A percentile compares a stretch with the other conserved stretches of the same genome.
Evolutionary conservation across 2,329 filamentous ascomycete genomes (phyloP).

Genomic region (Sordariomycetes sp.): DNA sequence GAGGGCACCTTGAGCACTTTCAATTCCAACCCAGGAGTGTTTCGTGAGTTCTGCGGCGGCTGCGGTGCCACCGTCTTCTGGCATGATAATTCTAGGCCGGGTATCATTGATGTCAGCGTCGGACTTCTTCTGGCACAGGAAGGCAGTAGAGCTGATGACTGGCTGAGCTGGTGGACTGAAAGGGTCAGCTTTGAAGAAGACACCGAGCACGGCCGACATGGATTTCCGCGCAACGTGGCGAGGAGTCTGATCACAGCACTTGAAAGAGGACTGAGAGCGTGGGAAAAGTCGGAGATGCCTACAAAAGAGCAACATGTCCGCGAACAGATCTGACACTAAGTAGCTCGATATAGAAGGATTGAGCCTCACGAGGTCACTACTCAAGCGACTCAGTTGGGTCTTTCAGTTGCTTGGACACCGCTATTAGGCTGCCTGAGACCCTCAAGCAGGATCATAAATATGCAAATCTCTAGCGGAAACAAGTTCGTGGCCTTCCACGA

Average conservation of each 20-base stretch:
- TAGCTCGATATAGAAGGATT: too few species aligned
- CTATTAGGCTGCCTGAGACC: too few species aligned
- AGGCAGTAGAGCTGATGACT: constrained; percentile 45
- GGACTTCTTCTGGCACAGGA: constrained; percentile 43
- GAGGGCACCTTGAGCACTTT: constrained; percentile 37
- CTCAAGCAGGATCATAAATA: too few species aligned
- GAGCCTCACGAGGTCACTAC: too few species aligned
- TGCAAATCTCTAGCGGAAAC: too few species aligned
- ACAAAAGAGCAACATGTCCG: too few species aligned
- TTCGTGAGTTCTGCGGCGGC: constrained; percentile 33
- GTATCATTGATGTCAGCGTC: constrained; percentile 54
- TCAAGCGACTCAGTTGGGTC: too few species aligned
- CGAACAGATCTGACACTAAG: too few species aligned
- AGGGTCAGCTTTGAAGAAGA: constrained; percentile 53
- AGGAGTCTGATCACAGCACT: constrained; percentile 15
- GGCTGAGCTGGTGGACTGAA: constrained; percentile 53
- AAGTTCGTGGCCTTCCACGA: too few species aligned
- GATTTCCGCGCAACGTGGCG: constrained; percentile 15
- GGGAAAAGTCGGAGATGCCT: too few species aligned
- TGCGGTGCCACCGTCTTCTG: constrained; percentile 39
- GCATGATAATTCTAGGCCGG: constrained; percentile 41
- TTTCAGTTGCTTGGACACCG: too few species aligned
- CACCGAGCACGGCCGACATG: constrained; percentile 19
- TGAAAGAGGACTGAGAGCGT: constrained; percentile 5
- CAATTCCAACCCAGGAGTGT: constrained; percentile 23